Evolutionary conservation across 2,329 filamentous ascomycete species (phyloP).

Genomic region (Exophiala calicioides): DNA sequence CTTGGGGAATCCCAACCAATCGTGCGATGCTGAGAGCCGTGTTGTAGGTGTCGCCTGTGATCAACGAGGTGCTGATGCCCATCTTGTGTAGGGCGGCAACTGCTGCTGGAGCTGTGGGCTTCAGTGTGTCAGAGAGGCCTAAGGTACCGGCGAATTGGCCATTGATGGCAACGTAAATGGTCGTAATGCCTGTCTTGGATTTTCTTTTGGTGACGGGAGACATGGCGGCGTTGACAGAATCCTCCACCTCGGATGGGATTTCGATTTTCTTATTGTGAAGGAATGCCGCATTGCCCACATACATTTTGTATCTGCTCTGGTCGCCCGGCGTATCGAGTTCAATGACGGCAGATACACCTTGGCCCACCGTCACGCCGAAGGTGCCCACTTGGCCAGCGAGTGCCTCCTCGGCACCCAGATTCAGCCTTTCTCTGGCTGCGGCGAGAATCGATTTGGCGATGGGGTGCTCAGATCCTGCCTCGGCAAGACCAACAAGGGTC

Average conservation of each 20-base stretch:
- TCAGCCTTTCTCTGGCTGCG: conserved; percentile 74
- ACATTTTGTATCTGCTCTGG: conserved; percentile 73
- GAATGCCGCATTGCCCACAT: conserved; percentile 80
- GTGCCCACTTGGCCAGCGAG: conserved; percentile 83
- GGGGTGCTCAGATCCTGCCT: conserved; percentile 94
- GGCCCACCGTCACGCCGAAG: conserved; percentile 80
- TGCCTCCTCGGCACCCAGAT: conserved; percentile 68
- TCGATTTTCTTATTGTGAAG: conserved; percentile 68
- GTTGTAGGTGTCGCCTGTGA: conserved; percentile 86
- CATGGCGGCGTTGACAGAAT: conserved; percentile 34
- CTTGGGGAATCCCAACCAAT: conserved; percentile 74
- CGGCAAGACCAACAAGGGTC: conserved; percentile 91
- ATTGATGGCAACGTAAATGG: conserved; percentile 88
- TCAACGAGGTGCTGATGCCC: conserved; percentile 83
- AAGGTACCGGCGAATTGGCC: conserved; percentile 77
- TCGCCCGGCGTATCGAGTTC: conserved; percentile 61
- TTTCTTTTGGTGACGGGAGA: conserved; percentile 31
- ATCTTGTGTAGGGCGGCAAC: conserved; percentile 80
- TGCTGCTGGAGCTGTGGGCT: conserved; percentile 77
- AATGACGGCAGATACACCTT: conserved; percentile 78
- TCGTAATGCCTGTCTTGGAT: conserved; percentile 70
- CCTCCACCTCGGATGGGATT: conserved; percentile 43
- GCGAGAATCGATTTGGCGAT: conserved; percentile 84
- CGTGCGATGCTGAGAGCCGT: conserved; percentile 82
- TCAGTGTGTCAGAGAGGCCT: conserved; percentile 85